phyloP scores from a whole-genome alignment of 805 yeast genomes.

The Candida khao-thaluensis region DNA sequence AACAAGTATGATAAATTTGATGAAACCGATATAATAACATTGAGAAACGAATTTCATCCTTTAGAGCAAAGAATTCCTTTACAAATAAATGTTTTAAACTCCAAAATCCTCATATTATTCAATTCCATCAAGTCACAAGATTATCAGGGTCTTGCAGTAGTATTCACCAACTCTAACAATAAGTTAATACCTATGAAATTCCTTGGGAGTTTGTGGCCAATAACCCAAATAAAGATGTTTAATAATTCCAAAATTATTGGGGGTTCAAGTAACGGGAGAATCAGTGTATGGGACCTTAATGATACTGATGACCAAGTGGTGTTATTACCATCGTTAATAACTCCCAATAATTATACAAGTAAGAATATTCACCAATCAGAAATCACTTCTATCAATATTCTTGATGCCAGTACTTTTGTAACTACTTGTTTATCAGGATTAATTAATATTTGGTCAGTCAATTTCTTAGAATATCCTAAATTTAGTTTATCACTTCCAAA shows the following conservation, averaged over 20 bases:
- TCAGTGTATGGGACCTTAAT: slow-evolving; percentile 51
- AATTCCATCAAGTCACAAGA: slow-evolving; percentile 3
- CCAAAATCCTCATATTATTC: slow-evolving; percentile 5
- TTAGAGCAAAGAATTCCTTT: slow-evolving; percentile 6
- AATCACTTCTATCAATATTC: slow-evolving; percentile 24
- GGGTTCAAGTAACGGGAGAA: slow-evolving; percentile 49
- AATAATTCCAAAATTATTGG: slow-evolving; percentile 44
- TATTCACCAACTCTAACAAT: slow-evolving; percentile 31
- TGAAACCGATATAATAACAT: not conserved
- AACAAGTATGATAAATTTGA: slow-evolving; percentile 1
- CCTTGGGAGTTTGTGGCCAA: slow-evolving; percentile 39
- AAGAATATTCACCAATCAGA: slow-evolving; percentile 19
- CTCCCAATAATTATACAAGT: slow-evolving; percentile 21
- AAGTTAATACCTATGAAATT: slow-evolving; percentile 25
- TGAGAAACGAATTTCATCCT: slow-evolving; percentile 1
- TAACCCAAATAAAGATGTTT: slow-evolving; percentile 39
- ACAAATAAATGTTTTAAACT: slow-evolving; percentile 1
- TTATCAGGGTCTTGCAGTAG: slow-evolving; percentile 26
- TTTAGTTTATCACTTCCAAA: slow-evolving; percentile 5
- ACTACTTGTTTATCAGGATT: slow-evolving; percentile 23
- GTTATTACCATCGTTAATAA: slow-evolving; percentile 21
- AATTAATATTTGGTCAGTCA: slow-evolving; percentile 35
- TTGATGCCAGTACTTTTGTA: slow-evolving; percentile 12
- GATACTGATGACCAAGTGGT: slow-evolving; percentile 13
- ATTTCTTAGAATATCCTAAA: slow-evolving; percentile 30